A percentile compares a stretch with the other conserved stretches of the same genome.
Conservation (phyloP, 2,329 filamentous ascomycete species). For the Emergomyces orientalis region DNA sequence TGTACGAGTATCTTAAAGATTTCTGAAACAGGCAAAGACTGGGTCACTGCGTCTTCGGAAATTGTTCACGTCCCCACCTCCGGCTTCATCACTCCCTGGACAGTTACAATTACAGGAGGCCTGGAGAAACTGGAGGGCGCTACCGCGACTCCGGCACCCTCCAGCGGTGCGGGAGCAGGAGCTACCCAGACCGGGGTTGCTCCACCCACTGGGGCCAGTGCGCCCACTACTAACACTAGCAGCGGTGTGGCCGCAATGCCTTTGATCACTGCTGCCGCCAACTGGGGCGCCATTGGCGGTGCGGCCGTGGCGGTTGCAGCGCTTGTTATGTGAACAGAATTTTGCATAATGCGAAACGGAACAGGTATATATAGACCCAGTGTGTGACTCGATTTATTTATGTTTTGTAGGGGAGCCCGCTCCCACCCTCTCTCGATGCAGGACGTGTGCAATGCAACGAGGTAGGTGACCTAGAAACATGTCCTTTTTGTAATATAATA, state of each 20-base stretch:
- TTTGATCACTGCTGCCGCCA: background rate
- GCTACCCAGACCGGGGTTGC: background rate
- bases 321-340: background rate
- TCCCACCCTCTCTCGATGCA: too few species aligned
- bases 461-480: too few species aligned
- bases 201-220: background rate
- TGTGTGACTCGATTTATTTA: background rate
- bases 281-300: constrained; percentile 4
- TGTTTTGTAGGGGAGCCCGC: background rate
- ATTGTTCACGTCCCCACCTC: background rate
- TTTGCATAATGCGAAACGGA: background rate
- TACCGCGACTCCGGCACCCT: background rate
- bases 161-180: background rate
- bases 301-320: constrained; percentile 2
- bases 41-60: background rate
- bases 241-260: background rate
- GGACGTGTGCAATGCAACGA: too few species aligned
- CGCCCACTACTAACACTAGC: background rate
- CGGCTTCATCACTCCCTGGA: background rate
- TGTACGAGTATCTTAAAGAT: background rate
- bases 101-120: background rate
- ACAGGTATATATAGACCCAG: background rate
- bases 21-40: background rate
- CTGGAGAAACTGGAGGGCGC: background rate
- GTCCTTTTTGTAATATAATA: too few species aligned